A percentile compares a stretch with the other conserved stretches of the same genome.
Conservation (phyloP, 2,329 filamentous ascomycete species). For the Volutella citrinella region DNA sequence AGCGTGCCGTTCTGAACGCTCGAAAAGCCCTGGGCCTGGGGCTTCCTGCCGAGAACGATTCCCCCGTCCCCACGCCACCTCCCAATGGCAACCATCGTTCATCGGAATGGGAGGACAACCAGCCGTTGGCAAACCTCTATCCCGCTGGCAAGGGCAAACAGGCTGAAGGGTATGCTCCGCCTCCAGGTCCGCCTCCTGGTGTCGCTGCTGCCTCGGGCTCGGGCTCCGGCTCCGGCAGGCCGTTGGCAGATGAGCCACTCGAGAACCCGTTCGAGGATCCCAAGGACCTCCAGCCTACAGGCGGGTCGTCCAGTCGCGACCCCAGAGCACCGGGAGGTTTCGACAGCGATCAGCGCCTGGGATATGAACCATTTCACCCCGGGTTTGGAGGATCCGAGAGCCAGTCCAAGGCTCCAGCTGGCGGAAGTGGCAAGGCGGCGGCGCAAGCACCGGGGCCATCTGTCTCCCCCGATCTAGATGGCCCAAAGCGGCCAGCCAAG, state of each 20-base stretch:
- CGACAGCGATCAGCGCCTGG: slow-evolving; percentile 22
- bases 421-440: slow-evolving; percentile 37
- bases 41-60: slow-evolving; percentile 26
- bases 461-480: slow-evolving; percentile 12
- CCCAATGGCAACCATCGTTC: slow-evolving; percentile 30
- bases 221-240: slow-evolving; percentile 21
- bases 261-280: slow-evolving; percentile 36
- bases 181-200: slow-evolving; percentile 21
- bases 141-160: slow-evolving; percentile 35
- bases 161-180: slow-evolving; percentile 24
- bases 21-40: slow-evolving; percentile 50
- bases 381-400: slow-evolving; percentile 28
- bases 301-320: slow-evolving; percentile 12
- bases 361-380: slow-evolving; percentile 38
- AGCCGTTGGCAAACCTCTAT: slow-evolving; percentile 11
- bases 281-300: no score
- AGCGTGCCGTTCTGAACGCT: slow-evolving; percentile 70
- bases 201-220: slow-evolving; percentile 16
- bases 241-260: slow-evolving; percentile 17
- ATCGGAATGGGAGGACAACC: slow-evolving; percentile 11
- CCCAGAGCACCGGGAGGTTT: slow-evolving; percentile 15
- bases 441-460: slow-evolving; percentile 38
- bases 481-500: slow-evolving; percentile 14
- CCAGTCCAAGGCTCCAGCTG: slow-evolving; percentile 35
- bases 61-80: slow-evolving; percentile 24